Base-by-base conservation (phyloP, 148 eudicot genomes). In the Amaranthus cruentus region DNA sequence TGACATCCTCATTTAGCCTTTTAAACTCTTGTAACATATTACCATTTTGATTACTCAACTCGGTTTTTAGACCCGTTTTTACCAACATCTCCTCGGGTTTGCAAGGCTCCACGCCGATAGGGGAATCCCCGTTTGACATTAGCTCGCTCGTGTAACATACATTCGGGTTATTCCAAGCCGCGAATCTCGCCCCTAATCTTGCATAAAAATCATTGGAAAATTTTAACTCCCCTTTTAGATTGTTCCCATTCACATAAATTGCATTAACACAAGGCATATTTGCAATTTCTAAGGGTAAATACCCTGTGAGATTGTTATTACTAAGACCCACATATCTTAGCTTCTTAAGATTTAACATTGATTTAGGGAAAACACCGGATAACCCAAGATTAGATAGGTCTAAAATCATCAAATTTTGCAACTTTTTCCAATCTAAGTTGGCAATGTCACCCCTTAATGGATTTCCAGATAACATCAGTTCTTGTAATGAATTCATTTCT, bases 111-210 rank as follows among this genome's bases (percentile, higher is more conserved):
- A 94, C 93, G 18, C 96, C 97, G 74, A 75, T 54, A 5, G 96
- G 93, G 14, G 71, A 76, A 54, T 78, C 67, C 4, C 75, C 82
- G 43, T 70, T 55, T 14, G 84, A 76, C 44, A 57, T 59, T 63
- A 67, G 62, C 46, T 73, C 87, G 6, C 69, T 6, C 43, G 78
- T 74, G 76, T 83, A 87, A 76, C 99, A 95, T 47, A 95, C 86
- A 75, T 83, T 86, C 13, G 92, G 81, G 75, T 95, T 95, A 18
- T 78, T 78, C 96, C 87, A 90, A 14, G 92, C 93, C 84, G 89
- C 88, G 75, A 95, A 92, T 12, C 94, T 76, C 82, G 92, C 85
- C 43, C 97, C 96, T 90, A 95, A 70, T 83, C 76, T 88, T 74
- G 70, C 80, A 78, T 90, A 92, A 75, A 95, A 95, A 66, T 49